phyloP scores from a whole-genome alignment of 2,329 filamentous ascomycete species.

The Colletotrichum acutatum region DNA sequence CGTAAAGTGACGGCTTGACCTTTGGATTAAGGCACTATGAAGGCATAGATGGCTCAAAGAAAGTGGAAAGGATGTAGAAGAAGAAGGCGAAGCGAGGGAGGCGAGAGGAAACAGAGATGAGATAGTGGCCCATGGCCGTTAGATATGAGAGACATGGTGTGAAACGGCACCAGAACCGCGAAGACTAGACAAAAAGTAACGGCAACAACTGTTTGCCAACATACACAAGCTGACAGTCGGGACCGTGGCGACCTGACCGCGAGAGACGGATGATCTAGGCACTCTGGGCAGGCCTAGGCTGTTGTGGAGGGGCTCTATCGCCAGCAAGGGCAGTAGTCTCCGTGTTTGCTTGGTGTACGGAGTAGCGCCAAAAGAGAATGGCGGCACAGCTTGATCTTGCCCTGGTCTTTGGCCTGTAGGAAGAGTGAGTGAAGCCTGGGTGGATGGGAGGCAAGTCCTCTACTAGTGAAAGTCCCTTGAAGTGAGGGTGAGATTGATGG shows the following conservation, averaged over 20 bases:
- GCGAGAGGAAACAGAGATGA: neutral
- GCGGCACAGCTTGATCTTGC: neutral
- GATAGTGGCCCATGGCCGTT: slow-evolving; percentile 7
- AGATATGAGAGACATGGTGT: slow-evolving; percentile 16
- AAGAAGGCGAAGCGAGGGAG: neutral
- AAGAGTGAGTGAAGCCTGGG: neutral
- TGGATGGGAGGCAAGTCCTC: too few species aligned
- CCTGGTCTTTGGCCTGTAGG: neutral
- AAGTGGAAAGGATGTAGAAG: neutral
- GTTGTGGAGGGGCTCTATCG: neutral
- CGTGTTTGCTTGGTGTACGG: neutral
- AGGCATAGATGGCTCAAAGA: neutral
- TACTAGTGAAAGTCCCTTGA: too few species aligned
- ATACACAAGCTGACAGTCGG: neutral
- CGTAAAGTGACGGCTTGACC: neutral
- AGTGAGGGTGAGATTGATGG: neutral
- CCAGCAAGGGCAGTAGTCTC: neutral
- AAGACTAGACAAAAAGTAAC: neutral
- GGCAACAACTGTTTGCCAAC: slow-evolving; percentile 1
- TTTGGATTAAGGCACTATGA: neutral
- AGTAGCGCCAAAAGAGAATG: neutral
- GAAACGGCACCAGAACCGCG: neutral
- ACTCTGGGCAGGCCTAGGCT: slow-evolving; percentile 16
- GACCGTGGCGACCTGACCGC: slow-evolving; percentile 7
- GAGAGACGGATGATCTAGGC: slow-evolving; percentile 25